Base-by-base conservation (phyloP, 345 rosid species). In the Euphorbia tirucalli region DNA sequence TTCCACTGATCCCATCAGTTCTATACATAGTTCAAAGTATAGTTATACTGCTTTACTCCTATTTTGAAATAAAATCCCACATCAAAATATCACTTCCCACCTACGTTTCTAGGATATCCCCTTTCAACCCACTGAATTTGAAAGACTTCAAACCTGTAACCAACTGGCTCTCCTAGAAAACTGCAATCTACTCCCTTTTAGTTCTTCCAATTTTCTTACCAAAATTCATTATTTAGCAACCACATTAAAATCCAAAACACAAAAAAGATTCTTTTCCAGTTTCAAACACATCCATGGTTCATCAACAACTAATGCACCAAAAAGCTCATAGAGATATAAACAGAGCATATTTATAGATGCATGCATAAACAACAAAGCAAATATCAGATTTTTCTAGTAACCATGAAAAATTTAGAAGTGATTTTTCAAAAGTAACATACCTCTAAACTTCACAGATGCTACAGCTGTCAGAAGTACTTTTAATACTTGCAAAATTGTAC, bases 361-460 rank as follows among this genome's bases (percentile, higher is more conserved):
- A 74, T 54, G 31, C 8, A 50, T 28, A 55, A 28, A 48, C 68
- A n/a, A 14, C 5, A 39, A 19, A 69, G 48, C 30, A 71, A 31
- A 25, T 6, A 11, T 44, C 28, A 73, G 30, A 49, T 63, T 11
- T 16, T 32, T 66, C 30, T n/a, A 50, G 22, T n/a, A 71, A 55
- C 48, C 73, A 48, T 21, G 68, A 65, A 61, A 72, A 24, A 66
- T 69, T 68, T 71, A 73, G 79, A 65, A 49, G 71, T 52, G 68
- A 71, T 44, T 25, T 54, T 27, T 41, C 65, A 76, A 55, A 69
- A 65, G n/a, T n/a, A n/a, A n/a, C n/a, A n/a, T n/a, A n/a, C n/a
- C n/a, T n/a, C n/a, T n/a, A n/a, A n/a, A n/a, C n/a, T n/a, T n/a
- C n/a, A n/a, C n/a, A n/a, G n/a, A n/a, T n/a, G n/a, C n/a, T n/a